Evolutionary conservation across 192 early-diverging fungal genomes (phyloP), one percentile per base, ranked within the genome.

Genomic region (Chytriomyces sp.): DNA sequence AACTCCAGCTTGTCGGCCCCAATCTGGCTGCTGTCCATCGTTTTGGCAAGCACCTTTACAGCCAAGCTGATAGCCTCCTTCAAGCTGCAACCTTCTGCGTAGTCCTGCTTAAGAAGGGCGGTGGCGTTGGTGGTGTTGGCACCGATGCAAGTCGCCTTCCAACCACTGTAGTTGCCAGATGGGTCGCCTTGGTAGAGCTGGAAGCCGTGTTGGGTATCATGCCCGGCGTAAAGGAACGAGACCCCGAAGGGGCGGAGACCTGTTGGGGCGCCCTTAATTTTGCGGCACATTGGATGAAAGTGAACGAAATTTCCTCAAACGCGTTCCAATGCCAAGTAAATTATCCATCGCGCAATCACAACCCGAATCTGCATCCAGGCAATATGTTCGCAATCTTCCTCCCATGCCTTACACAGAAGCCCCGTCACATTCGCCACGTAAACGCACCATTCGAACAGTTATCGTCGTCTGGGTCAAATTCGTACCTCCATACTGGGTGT

Each of bases 171-270:
- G 85, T 99, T 99, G 59, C 98, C 98, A 2, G 94, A 94, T 0
- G 98, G 98, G 82, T 99, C 98, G 22, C 94, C 96, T 80, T 95
- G 94, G 78, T 98, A 98, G 36, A 99, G 88, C 80, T 98, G 98
- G 87, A 98, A 96, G 14, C 95, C 96, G 75, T 84, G 81, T 52
- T 92, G 86, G 31, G 90, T 78, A 77, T 98, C 98, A 81, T 91
- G 93, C 32, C 98, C 96, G 28, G 93, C 98, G 74, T 93, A 98
- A 64, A 99, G 85, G 78, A 99, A 98, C 26, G 96, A 98, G 14
- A 98, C 98, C 49, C 98, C 98, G 76, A 93, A 99, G 17, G 98
- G 98, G 81, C 98, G 96, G 56, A 99, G 83, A 69, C 95, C 85
- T 87, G 25, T 39, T 33, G 32, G 32, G 36, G 72, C 14, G 49